A percentile compares a stretch with the other conserved stretches of the same genome.
Evolutionary conservation across 352 stramenopile genomes (phyloP).

Genomic region (Phytophthora foliorum): DNA sequence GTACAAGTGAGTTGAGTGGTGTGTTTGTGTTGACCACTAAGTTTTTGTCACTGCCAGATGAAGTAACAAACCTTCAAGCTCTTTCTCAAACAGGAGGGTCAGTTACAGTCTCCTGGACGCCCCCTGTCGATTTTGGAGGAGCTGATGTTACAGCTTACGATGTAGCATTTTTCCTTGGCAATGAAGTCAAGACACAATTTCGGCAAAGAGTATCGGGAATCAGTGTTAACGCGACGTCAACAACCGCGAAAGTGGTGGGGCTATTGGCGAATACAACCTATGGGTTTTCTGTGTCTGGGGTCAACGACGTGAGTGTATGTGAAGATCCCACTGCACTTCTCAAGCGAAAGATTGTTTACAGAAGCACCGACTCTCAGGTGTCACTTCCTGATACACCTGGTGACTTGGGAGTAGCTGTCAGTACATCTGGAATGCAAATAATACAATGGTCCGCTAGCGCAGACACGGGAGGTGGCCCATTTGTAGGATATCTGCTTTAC

Average conservation of each 20-base stretch:
- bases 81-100: conserved; percentile 48
- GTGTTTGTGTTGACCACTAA: conserved; percentile 38
- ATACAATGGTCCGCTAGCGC: conserved; percentile 50
- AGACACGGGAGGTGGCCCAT: conserved; percentile 48
- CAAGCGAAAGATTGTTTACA: conserved; percentile 44
- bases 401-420: conserved; percentile 35
- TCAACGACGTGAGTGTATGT: conserved; percentile 71
- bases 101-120: conserved; percentile 50
- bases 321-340: conserved; percentile 35
- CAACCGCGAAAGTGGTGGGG: conserved; percentile 49
- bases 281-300: conserved; percentile 54
- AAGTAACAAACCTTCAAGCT: conserved; percentile 41
- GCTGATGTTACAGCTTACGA: conserved; percentile 58
- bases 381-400: conserved; percentile 48
- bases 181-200: conserved; percentile 42
- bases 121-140: conserved; percentile 66
- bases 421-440: conserved; percentile 55
- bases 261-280: conserved; percentile 64
- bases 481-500: conserved; percentile 50
- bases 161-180: conserved; percentile 53
- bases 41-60: conserved; percentile 54
- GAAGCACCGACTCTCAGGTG: conserved; percentile 33
- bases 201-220: conserved; percentile 41
- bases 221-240: conserved; percentile 21
- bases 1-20: conserved; percentile 60